These are phyloP conservation scores for Stentor roeselii DNA, from an alignment of 73 alveolate genomes.

Conservation along the genomic window DNA sequence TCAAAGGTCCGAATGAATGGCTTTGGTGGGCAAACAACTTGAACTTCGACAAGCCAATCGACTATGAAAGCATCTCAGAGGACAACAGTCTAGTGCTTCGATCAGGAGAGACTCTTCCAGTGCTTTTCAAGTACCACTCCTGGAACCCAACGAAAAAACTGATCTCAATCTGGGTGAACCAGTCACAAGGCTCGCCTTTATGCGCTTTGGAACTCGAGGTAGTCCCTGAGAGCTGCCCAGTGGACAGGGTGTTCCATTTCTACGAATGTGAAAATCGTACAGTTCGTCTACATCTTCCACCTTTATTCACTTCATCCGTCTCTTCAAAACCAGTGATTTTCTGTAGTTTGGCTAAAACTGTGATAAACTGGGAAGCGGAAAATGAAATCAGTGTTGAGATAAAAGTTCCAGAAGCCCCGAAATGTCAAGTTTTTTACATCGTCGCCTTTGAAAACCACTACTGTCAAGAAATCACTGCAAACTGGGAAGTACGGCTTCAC, in stretches of 20 bases:
- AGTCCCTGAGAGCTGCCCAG: constrained; percentile 45
- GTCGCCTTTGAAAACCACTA: constrained; percentile 44
- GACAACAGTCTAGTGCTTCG: constrained; percentile 35
- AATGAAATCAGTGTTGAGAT: constrained; percentile 32
- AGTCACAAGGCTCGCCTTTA: constrained; percentile 38
- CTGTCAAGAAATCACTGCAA: constrained; percentile 33
- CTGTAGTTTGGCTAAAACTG: constrained; percentile 32
- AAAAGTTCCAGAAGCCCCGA: constrained; percentile 41
- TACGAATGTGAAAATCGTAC: constrained; percentile 47
- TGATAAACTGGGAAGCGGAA: constrained; percentile 28
- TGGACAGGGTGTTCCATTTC: constrained; percentile 53
- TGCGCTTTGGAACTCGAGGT: constrained; percentile 42
- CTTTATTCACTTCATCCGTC: constrained; percentile 30
- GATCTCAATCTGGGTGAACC: constrained; percentile 32
- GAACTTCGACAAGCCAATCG: constrained; percentile 47
- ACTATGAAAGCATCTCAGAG: constrained; percentile 50
- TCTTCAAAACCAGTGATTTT: constrained; percentile 28
- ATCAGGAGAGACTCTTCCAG: constrained; percentile 52
- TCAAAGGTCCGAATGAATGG: constrained; percentile 44
- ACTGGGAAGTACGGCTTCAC: constrained; percentile 36
- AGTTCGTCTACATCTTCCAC: constrained; percentile 42
- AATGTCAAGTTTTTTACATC: constrained; percentile 34
- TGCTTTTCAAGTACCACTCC: constrained; percentile 47
- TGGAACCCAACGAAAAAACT: constrained; percentile 31
- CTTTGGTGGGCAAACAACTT: constrained; percentile 46